These are phyloP conservation scores for Chondrostereum purpureum DNA, from an alignment of 1,284 basidiomycete genomes.

Conservation along the genomic window DNA sequence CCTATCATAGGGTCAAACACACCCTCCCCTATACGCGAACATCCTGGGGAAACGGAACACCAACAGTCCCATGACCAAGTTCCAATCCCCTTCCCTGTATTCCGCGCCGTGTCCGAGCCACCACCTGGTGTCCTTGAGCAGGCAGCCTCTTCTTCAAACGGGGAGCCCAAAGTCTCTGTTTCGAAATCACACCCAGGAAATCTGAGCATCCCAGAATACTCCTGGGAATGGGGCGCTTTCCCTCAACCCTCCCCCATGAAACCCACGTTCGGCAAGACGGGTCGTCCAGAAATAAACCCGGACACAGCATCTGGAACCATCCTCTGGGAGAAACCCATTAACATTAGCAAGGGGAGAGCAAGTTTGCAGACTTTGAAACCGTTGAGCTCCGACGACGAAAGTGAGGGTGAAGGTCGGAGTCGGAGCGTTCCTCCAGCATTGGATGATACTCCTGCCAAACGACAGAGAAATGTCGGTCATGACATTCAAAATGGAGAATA, in stretches of 20 bases:
- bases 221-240: constrained; percentile 83
- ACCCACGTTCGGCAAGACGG: constrained; percentile 38
- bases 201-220: constrained; percentile 53
- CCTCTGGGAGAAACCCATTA: constrained; percentile 7
- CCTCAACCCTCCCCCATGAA: constrained; percentile 70
- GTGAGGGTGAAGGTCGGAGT: constrained; percentile 32
- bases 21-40: not conserved
- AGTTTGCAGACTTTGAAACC: constrained; percentile 17
- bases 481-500: constrained; percentile 23
- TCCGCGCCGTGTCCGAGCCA: constrained; percentile 52
- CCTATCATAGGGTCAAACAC: not conserved
- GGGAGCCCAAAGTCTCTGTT: constrained; percentile 10
- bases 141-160: no score
- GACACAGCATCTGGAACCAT: not conserved
- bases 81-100: constrained; percentile 29
- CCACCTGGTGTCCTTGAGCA: constrained; percentile 37
- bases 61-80: constrained; percentile 7
- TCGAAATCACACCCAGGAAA: constrained; percentile 10
- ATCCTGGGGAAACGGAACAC: not conserved
- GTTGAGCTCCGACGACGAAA: constrained; percentile 14
- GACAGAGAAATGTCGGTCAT: constrained; percentile 19
- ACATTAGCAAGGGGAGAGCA: constrained; percentile 13
- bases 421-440: constrained; percentile 50
- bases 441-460: constrained; percentile 31
- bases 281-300: constrained; percentile 20